Percentiles rank a stretch among this genome's conserved stretches.
Conservation (phyloP, 2,329 filamentous ascomycete genomes). For the Colletotrichum sp. region DNA sequence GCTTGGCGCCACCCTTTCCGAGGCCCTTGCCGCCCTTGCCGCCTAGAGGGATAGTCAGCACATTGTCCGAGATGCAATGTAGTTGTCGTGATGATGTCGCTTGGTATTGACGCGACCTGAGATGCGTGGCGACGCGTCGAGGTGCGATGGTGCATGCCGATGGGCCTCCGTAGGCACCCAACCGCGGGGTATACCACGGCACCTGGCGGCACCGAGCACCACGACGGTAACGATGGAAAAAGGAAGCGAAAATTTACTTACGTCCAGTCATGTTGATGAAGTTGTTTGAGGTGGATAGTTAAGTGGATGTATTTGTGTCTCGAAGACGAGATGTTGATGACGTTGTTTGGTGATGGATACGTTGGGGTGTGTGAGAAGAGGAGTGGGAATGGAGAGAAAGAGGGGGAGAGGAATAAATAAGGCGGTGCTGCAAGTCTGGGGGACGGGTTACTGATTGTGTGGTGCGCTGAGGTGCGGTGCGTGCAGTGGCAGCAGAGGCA, state of each 20-base stretch:
- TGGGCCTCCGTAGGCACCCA: neutral
- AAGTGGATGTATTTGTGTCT: slow-evolving; percentile 2
- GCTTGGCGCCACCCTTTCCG: slow-evolving; percentile 98
- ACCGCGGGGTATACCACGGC: neutral
- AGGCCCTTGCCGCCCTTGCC: slow-evolving; percentile 98
- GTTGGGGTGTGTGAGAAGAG: slow-evolving; percentile 26
- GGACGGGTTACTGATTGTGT: slow-evolving; percentile 23
- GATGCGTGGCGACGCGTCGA: neutral
- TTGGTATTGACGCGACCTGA: neutral
- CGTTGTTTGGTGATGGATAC: slow-evolving; percentile 25
- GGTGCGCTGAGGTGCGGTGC: slow-evolving; percentile 12
- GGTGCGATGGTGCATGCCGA: neutral
- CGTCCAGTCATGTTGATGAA: slow-evolving; percentile 72
- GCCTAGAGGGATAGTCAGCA: slow-evolving; percentile 53
- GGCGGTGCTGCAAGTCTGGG: slow-evolving; percentile 17
- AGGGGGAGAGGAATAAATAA: slow-evolving; percentile 25
- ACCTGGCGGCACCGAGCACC: slow-evolving; percentile 4
- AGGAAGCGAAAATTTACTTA: slow-evolving; percentile 51
- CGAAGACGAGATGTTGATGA: slow-evolving; percentile 21
- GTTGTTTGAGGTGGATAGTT: slow-evolving; percentile 23
- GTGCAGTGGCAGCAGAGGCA: neutral
- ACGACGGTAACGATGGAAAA: slow-evolving; percentile 10
- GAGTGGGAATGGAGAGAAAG: slow-evolving; percentile 21
- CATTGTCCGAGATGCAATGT: neutral
- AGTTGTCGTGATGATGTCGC: neutral